Conservation (phyloP, 140 eudicot species). For the Eryngium alpinum region DNA sequence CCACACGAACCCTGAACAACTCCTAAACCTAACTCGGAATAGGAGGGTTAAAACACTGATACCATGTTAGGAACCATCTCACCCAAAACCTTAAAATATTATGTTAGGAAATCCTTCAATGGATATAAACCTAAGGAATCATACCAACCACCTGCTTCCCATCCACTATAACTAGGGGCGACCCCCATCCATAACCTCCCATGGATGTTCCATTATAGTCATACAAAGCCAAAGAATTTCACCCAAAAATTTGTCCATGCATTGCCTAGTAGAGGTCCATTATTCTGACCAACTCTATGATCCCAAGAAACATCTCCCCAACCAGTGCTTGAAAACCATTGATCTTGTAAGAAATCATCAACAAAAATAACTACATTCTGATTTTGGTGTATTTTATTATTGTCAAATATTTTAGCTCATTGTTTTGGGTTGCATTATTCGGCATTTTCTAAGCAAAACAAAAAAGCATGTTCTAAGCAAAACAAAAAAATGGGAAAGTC, state of each 20-base stretch:
- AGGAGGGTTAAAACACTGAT: too few relatives aligned
- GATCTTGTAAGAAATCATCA: constrained; percentile 30
- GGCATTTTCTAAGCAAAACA: too few relatives aligned
- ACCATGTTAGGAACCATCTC: too few relatives aligned
- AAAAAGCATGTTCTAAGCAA: too few relatives aligned
- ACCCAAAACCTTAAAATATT: too few relatives aligned
- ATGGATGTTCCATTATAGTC: constrained; percentile 7
- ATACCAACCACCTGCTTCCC: constrained; percentile 26
- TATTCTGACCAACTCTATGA: constrained; percentile 15
- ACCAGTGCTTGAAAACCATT: constrained; percentile 41
- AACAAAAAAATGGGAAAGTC: too few relatives aligned
- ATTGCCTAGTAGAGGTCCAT: constrained; percentile 20
- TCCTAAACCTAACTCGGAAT: too few relatives aligned
- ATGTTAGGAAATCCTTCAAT: too few relatives aligned
- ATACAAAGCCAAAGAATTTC: constrained; percentile 14
- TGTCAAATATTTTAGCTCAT: too few relatives aligned
- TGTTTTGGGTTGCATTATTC: too few relatives aligned
- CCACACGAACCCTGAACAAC: too few relatives aligned
- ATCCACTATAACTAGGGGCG: constrained; percentile 17
- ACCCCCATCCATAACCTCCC: constrained; percentile 20
- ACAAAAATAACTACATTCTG: constrained; percentile 52
- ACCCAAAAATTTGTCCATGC: constrained; percentile 23
- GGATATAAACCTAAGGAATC: constrained; percentile 18
- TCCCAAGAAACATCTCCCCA: constrained; percentile 46
- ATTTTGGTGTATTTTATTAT: constrained; percentile 13